phyloP scores from a whole-genome alignment of 129 eudicot species.

The Scalesia atractyloides region DNA sequence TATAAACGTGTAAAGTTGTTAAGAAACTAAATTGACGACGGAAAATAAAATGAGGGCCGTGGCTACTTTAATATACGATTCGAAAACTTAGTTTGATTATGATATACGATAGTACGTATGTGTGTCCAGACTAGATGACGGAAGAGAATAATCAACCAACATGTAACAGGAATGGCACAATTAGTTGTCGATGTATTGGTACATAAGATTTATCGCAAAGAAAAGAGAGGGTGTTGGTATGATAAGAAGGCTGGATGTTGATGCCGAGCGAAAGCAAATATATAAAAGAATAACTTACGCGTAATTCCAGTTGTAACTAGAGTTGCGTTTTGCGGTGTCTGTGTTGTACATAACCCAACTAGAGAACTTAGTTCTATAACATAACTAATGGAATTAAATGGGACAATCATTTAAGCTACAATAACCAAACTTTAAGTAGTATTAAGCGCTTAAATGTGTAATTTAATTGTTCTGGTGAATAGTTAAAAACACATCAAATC shows the following conservation, averaged over 20 bases:
- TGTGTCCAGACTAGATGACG: constrained; percentile 1
- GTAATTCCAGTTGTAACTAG: too few species aligned
- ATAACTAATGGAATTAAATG: too few species aligned
- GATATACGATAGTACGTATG: constrained; percentile 2
- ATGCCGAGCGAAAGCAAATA: too few species aligned
- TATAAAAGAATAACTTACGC: too few species aligned
- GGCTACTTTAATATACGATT: background rate
- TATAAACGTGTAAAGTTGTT: constrained; percentile 10
- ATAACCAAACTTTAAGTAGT: too few species aligned
- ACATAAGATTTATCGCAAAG: background rate
- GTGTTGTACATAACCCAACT: too few species aligned
- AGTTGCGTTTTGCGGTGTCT: too few species aligned
- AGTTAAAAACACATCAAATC: too few species aligned
- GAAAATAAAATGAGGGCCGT: background rate
- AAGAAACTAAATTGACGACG: background rate
- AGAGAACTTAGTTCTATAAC: too few species aligned
- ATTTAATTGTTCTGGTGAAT: too few species aligned
- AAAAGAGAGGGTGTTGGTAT: background rate
- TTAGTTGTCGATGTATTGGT: background rate
- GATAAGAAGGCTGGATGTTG: background rate
- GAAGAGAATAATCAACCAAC: constrained; percentile 10
- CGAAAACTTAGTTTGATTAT: background rate
- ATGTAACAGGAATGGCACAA: background rate
- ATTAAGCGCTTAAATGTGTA: too few species aligned
- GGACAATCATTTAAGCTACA: too few species aligned